A percentile compares a stretch with the other conserved stretches of the same genome.
phyloP scores from a whole-genome alignment of 306 rosid species.

The Adenanthera pavonina region DNA sequence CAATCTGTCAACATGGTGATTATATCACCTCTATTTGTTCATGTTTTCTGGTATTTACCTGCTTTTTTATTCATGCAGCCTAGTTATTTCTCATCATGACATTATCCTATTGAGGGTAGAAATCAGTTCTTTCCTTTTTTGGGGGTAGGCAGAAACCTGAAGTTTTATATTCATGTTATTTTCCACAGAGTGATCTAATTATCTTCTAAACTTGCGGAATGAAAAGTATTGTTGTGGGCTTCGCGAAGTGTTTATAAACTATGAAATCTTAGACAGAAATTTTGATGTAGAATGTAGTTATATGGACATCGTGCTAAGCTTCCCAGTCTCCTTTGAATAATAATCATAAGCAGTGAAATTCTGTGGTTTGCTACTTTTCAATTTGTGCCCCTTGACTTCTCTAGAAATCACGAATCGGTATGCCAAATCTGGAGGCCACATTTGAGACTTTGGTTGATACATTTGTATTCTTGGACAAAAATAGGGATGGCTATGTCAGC shows the following conservation, averaged over 20 bases:
- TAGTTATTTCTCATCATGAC: not conserved
- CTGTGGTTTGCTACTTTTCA: slow-evolving; percentile 25
- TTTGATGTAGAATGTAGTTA: not conserved
- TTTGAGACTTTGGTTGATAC: slow-evolving; percentile 89
- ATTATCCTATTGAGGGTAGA: not conserved
- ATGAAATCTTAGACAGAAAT: slow-evolving; percentile 14
- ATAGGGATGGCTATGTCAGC: slow-evolving; percentile 93
- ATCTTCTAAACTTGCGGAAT: slow-evolving; percentile 13
- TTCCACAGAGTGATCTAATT: not conserved
- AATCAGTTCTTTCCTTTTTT: not conserved
- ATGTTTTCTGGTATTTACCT: not conserved
- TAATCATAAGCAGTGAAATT: slow-evolving; percentile 30
- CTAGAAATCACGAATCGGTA: slow-evolving; percentile 71
- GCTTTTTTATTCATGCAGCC: slow-evolving; percentile 30
- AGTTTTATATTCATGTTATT: slow-evolving; percentile 16
- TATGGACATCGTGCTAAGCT: slow-evolving; percentile 4
- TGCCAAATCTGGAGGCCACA: slow-evolving; percentile 84
- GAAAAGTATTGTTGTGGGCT: not conserved
- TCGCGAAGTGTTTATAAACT: not conserved
- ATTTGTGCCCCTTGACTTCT: slow-evolving; percentile 53
- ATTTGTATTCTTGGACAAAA: slow-evolving; percentile 94
- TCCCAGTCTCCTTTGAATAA: slow-evolving; percentile 20
- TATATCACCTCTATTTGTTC: slow-evolving; percentile 18
- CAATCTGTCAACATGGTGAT: slow-evolving; percentile 11
- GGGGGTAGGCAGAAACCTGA: not conserved